Conservation (phyloP, 2,329 filamentous ascomycete genomes). For the Fusarium sterilihyphosum region DNA sequence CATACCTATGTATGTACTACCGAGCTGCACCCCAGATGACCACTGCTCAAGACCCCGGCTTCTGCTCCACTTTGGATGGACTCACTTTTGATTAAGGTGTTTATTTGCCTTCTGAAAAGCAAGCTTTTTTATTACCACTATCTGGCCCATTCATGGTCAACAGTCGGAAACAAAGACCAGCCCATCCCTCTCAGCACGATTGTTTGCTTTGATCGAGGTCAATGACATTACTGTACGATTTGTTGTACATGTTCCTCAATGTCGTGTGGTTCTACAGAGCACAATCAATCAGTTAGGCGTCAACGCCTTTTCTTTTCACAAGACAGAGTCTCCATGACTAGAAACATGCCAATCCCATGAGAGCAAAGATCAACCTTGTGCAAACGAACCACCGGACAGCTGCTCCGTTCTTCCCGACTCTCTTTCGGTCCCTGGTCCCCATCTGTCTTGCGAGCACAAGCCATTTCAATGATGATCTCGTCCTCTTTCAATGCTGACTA, state of each 20-base stretch:
- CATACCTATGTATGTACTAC: neutral
- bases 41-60: constrained; percentile 17
- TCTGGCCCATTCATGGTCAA: neutral
- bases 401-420: constrained; percentile 1
- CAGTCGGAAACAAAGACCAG: neutral
- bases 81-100: constrained; percentile 35
- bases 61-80: constrained; percentile 32
- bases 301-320: neutral
- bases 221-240: neutral
- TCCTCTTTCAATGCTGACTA: constrained; percentile 5
- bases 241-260: neutral
- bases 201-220: neutral
- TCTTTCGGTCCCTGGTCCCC: constrained; percentile 4
- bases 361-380: constrained; percentile 18
- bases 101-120: constrained; percentile 19
- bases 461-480: constrained; percentile 11
- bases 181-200: neutral
- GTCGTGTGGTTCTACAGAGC: neutral
- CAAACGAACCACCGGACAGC: constrained; percentile 13
- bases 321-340: neutral
- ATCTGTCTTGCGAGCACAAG: constrained; percentile 5
- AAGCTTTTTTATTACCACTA: constrained; percentile 17
- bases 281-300: constrained; percentile 19
- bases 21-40: constrained; percentile 41
- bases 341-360: constrained; percentile 2